Evolutionary conservation across 2,329 filamentous ascomycete genomes (phyloP).

Genomic region (Colletotrichum lini): DNA sequence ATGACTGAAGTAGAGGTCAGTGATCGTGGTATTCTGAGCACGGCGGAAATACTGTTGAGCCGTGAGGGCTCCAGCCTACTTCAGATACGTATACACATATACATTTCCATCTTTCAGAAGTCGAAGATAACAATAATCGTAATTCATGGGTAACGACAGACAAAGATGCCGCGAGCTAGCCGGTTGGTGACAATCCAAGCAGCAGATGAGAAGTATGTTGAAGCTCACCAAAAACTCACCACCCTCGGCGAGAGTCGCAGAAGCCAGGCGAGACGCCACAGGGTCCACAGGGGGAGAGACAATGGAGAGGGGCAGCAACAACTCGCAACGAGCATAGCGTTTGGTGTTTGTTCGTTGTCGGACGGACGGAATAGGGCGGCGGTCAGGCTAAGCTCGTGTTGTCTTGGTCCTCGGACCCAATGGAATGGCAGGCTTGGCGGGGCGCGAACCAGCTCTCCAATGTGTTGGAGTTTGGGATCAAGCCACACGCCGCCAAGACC

Average conservation of each 20-base stretch:
- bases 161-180: neutral
- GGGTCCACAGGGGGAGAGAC: neutral
- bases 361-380: conserved; percentile 15
- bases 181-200: neutral
- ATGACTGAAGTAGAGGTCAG: neutral
- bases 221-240: neutral
- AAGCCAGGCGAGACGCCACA: neutral
- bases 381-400: conserved; percentile 16
- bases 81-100: neutral
- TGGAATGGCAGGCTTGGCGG: conserved; percentile 15
- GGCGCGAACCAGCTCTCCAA: conserved; percentile 9
- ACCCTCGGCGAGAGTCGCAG: neutral
- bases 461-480: conserved; percentile 8
- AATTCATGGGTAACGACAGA: no score
- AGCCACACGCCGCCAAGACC: conserved; percentile 27
- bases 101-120: neutral
- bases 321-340: conserved; percentile 15
- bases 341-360: neutral
- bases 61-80: neutral
- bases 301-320: conserved; percentile 7
- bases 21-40: neutral
- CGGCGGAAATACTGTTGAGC: neutral
- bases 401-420: conserved; percentile 1
- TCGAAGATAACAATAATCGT: neutral
- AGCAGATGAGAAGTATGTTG: neutral